Base-by-base conservation (phyloP, 1,139 yeast species). In the Blastobotrys buckinghamii region DNA sequence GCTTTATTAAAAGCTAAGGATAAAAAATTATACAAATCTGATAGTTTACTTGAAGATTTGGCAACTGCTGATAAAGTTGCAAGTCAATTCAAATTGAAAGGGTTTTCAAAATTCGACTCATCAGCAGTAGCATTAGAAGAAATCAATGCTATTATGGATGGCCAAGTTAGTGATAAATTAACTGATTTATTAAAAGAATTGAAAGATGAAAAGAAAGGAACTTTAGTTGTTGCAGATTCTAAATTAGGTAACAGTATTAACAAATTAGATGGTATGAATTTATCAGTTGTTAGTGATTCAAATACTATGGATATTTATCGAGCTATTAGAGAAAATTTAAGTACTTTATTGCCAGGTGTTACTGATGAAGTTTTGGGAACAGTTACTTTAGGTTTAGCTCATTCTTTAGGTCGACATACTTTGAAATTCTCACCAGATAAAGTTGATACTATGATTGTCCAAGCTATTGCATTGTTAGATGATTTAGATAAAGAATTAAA, bases 401-500 rank as follows among this genome's bases (percentile, higher is more conserved):
- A 94, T 73, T 90, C 98, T 49, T 82, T 89, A 62, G 97, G 97
- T 65, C 90, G 98, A 75, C 95, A 90, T 71, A 94, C 92, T 76
- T 82, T 92, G 69, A 92, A 94, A 75, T 92, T 92, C 67, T 84
- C 95, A 53, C 96, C 97, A 56, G 97, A 92, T 70, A 92, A 92
- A 75, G 97, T 89, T 53, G 98, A 92, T 72, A 92, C 95, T 61
- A 90, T 90, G 96, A 89, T 92, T 68, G 95, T 92, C 56, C 98
- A 94, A 76, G 98, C 98, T 51, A 92, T 92, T 73, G 96, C 98
- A 33, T 76, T 94, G 58, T 78, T 92, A 65, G 99, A 92, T 65
- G 96, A 94, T 68, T 80, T 92, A 65, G 98, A 92, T 74, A 92
- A 92, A 74, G 98, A 94, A 69, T 79, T 92, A 64, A 92, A 92